These are phyloP conservation scores for Fusarium sp. DNA, from an alignment of 2,329 filamentous ascomycete genomes.

Conservation along the genomic window DNA sequence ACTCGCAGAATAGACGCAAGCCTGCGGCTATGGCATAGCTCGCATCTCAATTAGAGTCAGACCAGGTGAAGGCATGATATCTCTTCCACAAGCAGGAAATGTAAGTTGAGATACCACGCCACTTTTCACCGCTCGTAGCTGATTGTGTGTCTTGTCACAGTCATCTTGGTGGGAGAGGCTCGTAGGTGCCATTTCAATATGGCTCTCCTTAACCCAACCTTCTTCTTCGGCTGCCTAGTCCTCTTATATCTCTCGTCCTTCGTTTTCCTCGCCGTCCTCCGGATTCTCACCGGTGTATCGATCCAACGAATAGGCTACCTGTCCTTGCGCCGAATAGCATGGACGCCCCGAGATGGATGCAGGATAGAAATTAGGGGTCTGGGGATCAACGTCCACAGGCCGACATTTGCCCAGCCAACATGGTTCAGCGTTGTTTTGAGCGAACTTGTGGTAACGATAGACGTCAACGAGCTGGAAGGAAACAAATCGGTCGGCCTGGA, in stretches of 20 bases:
- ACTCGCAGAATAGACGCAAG: constrained; percentile 23
- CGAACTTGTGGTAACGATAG: constrained; percentile 86
- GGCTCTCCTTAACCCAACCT: constrained; percentile 80
- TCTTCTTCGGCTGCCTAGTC: constrained; percentile 86
- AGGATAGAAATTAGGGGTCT: constrained; percentile 90
- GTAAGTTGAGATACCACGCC: constrained; percentile 44
- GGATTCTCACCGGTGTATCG: constrained; percentile 92
- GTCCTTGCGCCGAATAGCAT: constrained; percentile 89
- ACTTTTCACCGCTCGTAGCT: constrained; percentile 44
- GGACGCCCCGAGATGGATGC: constrained; percentile 88
- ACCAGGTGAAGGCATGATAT: constrained; percentile 47
- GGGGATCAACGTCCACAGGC: constrained; percentile 88
- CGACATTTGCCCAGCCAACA: constrained; percentile 96
- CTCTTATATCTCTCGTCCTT: constrained; percentile 92
- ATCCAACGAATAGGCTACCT: constrained; percentile 96
- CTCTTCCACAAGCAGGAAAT: constrained; percentile 41
- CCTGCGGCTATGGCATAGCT: constrained; percentile 47
- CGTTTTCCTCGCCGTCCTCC: constrained; percentile 90
- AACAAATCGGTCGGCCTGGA: constrained; percentile 53
- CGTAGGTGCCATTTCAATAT: constrained; percentile 56
- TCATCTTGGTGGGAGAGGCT: constrained; percentile 46
- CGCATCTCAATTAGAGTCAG: constrained; percentile 35
- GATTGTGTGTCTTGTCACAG: constrained; percentile 34
- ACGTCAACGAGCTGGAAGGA: constrained; percentile 74
- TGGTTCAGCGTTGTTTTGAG: constrained; percentile 92